Evolutionary conservation across 257 asterid genomes (phyloP).

Genomic region (Solanum ossicruentum): DNA sequence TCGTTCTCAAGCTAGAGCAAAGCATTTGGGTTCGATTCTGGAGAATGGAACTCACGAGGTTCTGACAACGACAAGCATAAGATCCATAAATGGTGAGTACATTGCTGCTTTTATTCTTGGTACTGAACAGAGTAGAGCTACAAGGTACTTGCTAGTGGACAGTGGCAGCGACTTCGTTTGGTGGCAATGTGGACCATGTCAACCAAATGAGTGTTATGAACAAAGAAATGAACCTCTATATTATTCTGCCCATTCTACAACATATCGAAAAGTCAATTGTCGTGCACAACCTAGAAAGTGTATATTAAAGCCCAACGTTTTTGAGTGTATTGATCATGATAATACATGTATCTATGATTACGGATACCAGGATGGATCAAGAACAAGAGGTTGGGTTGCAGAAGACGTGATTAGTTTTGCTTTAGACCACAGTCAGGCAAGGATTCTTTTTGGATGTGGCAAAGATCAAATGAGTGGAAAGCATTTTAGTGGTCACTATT

Average conservation of each 20-base stretch:
- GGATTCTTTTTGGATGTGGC: background rate
- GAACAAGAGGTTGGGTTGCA: background rate
- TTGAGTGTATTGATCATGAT: background rate
- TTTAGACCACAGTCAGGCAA: background rate
- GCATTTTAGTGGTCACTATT: background rate
- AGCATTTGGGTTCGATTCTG: background rate
- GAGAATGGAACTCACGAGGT: background rate
- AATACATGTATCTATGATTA: background rate
- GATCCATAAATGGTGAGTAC: background rate
- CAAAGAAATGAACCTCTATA: background rate
- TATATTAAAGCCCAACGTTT: background rate
- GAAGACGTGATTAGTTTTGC: background rate
- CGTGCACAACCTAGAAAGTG: background rate
- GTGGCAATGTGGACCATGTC: background rate
- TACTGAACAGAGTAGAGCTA: background rate
- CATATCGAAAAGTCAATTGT: background rate
- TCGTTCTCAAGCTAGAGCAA: background rate
- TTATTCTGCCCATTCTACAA: background rate
- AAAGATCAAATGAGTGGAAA: background rate
- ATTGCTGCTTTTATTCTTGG: background rate
- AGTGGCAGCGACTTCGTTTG: background rate
- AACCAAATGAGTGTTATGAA: background rate
- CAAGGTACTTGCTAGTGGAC: background rate
- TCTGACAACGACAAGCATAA: background rate
- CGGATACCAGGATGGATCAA: accelerated